phyloP scores from a whole-genome alignment of 768 basidiomycete species.

The Chalciporus sphaerocephalus region DNA sequence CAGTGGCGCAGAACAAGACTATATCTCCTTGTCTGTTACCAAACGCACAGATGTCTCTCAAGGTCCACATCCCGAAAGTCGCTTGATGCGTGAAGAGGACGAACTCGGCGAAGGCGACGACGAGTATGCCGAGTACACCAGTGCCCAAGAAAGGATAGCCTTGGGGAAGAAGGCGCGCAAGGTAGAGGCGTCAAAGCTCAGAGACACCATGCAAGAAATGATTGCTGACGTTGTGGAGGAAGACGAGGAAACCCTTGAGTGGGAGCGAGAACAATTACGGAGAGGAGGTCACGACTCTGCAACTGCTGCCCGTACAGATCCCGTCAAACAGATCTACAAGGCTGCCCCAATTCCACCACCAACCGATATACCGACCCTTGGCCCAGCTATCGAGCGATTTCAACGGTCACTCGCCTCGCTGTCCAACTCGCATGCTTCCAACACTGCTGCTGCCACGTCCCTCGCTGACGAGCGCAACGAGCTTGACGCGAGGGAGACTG shows the following conservation, averaged over 20 bases:
- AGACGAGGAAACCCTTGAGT: conserved; percentile 80
- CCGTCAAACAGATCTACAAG: conserved; percentile 58
- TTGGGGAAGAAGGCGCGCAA: conserved; percentile 80
- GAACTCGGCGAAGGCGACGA: conserved; percentile 86
- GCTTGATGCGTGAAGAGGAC: conserved; percentile 80
- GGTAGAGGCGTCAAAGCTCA: conserved; percentile 58
- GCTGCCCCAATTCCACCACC: conserved; percentile 71
- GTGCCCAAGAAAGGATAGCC: conserved; percentile 81
- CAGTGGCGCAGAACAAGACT: conserved; percentile 56
- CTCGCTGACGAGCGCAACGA: conserved; percentile 61
- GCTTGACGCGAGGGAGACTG: conserved; percentile 62
- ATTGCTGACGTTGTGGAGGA: conserved; percentile 79
- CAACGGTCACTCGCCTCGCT: conserved; percentile 55
- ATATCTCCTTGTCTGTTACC: conserved; percentile 70
- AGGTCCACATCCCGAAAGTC: conserved; percentile 83
- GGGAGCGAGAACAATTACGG: conserved; percentile 81
- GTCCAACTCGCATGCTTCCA: conserved; percentile 63
- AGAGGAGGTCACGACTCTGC: conserved; percentile 59
- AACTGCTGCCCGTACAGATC: conserved; percentile 31
- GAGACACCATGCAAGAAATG: conserved; percentile 72
- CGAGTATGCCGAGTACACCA: conserved; percentile 84
- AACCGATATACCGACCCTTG: conserved; percentile 61
- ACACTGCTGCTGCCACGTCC: conserved; percentile 51
- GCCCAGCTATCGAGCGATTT: conserved; percentile 55
- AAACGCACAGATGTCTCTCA: conserved; percentile 48